Evolutionary conservation across 2,329 filamentous ascomycete genomes (phyloP).

Genomic region (Ceratocystis variospora): DNA sequence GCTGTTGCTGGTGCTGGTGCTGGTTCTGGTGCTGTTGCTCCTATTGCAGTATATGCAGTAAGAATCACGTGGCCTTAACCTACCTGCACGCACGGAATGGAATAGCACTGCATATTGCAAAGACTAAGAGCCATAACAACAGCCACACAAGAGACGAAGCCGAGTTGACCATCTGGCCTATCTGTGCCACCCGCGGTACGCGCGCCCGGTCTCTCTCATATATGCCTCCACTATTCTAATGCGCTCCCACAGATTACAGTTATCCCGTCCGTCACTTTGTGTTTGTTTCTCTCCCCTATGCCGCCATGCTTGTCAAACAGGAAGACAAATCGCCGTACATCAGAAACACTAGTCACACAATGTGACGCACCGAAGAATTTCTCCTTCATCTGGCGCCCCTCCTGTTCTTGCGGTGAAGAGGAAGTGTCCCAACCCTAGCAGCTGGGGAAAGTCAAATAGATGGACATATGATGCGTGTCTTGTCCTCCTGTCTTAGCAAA

Average conservation of each 20-base stretch:
- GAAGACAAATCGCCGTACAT: not conserved
- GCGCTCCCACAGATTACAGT: too few species aligned
- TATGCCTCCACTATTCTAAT: too few species aligned
- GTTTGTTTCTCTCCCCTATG: not conserved
- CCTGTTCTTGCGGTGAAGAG: slow-evolving; percentile 6
- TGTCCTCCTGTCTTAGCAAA: not conserved
- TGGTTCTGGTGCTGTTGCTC: not conserved
- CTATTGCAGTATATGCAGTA: not conserved
- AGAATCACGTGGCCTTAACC: not conserved
- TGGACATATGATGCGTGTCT: too few species aligned
- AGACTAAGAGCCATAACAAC: not conserved
- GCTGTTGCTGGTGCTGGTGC: not conserved
- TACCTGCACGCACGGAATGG: not conserved
- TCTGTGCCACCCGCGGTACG: too few species aligned
- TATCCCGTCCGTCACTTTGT: not conserved
- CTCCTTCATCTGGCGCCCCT: not conserved
- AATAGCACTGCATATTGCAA: not conserved
- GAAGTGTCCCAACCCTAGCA: not conserved
- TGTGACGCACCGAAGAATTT: slow-evolving; percentile 3
- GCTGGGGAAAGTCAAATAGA: too few species aligned
- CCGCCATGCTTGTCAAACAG: not conserved
- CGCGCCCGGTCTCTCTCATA: too few species aligned
- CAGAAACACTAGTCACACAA: slow-evolving; percentile 6
- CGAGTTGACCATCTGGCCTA: not conserved
- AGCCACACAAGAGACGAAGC: not conserved